phyloP scores from a whole-genome alignment of 1,284 basidiomycete species.

The Volvariella volvacea region DNA sequence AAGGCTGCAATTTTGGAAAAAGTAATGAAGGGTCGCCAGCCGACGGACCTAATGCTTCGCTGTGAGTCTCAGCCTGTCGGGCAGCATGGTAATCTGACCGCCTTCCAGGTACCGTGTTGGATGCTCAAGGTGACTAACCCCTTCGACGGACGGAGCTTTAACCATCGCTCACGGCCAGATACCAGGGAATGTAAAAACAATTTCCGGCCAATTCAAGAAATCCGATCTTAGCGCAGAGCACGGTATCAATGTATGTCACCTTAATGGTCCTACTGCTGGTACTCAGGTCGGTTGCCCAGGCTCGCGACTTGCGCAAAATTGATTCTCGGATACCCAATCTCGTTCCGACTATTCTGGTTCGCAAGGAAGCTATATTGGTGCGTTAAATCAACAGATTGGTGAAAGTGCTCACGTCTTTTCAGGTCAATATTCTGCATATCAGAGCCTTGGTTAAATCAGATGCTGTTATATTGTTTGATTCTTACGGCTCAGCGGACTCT shows the following conservation, averaged over 20 bases:
- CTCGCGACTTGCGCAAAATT: slow-evolving; percentile 94
- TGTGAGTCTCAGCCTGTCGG: slow-evolving; percentile 41
- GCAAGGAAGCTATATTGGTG: slow-evolving; percentile 84
- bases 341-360: slow-evolving; percentile 89
- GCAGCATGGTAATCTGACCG: slow-evolving; percentile 9
- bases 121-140: slow-evolving; percentile 54
- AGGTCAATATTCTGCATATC: slow-evolving; percentile 93
- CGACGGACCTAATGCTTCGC: slow-evolving; percentile 75
- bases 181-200: slow-evolving; percentile 79
- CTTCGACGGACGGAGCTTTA: slow-evolving; percentile 13
- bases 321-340: slow-evolving; percentile 92
- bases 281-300: no score
- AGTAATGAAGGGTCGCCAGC: slow-evolving; percentile 74
- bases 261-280: neutral
- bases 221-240: slow-evolving; percentile 86
- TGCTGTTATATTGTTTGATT: slow-evolving; percentile 88
- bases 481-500: slow-evolving; percentile 80
- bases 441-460: slow-evolving; percentile 93
- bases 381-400: slow-evolving; percentile 7
- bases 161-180: slow-evolving; percentile 13
- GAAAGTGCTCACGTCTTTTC: slow-evolving; percentile 7
- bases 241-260: slow-evolving; percentile 69
- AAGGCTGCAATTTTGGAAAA: slow-evolving; percentile 71
- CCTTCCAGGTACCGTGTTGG: slow-evolving; percentile 75
- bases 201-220: slow-evolving; percentile 87